Percentiles rank a stretch among this genome's conserved stretches.
Conservation (phyloP, 176 grass and related monocot genomes). For the Carex cristatella region DNA sequence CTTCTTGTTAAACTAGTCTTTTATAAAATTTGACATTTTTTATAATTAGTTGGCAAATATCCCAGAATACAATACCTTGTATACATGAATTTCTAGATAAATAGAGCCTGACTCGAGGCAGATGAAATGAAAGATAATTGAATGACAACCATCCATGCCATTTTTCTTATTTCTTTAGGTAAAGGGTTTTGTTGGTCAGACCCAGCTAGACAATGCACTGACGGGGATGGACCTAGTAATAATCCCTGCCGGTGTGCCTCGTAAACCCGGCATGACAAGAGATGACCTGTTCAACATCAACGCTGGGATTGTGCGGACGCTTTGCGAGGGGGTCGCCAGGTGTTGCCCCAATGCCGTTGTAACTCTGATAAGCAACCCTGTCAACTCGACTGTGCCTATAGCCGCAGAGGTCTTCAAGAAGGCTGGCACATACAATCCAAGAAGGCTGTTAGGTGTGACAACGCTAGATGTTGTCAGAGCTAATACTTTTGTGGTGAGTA, state of each 20-base stretch:
- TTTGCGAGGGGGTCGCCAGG: slow-evolving; percentile 78
- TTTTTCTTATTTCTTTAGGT: slow-evolving; percentile 43
- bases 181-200: slow-evolving; percentile 71
- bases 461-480: slow-evolving; percentile 90
- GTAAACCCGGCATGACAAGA: slow-evolving; percentile 91
- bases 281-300: slow-evolving; percentile 99
- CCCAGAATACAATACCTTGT: not conserved
- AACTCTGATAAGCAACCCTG: slow-evolving; percentile 91
- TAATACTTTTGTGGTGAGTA: slow-evolving; percentile 91
- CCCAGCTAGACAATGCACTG: slow-evolving; percentile 70
- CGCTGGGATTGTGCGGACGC: slow-evolving; percentile 69
- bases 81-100: not conserved
- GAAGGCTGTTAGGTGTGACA: slow-evolving; percentile 69
- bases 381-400: slow-evolving; percentile 89
- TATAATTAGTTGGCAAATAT: not conserved
- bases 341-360: slow-evolving; percentile 78
- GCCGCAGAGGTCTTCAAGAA: slow-evolving; percentile 89
- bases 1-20: not conserved
- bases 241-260: slow-evolving; percentile 81
- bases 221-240: slow-evolving; percentile 89
- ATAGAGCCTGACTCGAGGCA: not conserved
- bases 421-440: slow-evolving; percentile 74
- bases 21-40: not conserved
- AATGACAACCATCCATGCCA: not conserved
- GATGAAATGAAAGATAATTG: not conserved